phyloP scores from a whole-genome alignment of 2,329 filamentous ascomycete species.

The Sporothrix luriei region DNA sequence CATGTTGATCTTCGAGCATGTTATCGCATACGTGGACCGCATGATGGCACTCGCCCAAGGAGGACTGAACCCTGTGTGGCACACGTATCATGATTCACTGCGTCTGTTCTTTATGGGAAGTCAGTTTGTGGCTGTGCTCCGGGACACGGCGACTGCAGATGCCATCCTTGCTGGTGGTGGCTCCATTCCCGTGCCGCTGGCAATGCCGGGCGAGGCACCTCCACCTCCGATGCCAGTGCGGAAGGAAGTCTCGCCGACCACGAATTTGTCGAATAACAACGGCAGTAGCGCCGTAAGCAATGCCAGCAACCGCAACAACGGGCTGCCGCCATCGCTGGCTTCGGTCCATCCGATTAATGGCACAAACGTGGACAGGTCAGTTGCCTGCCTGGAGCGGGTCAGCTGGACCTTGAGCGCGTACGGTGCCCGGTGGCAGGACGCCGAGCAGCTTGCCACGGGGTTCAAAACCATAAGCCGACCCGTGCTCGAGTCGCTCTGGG shows the following conservation, averaged over 20 bases:
- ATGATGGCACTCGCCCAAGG: conserved; percentile 69
- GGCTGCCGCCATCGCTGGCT: neutral
- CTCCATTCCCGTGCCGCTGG: conserved; percentile 49
- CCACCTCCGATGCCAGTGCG: conserved; percentile 58
- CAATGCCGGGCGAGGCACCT: conserved; percentile 51
- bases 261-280: neutral
- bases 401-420: conserved; percentile 58
- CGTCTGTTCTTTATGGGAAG: conserved; percentile 75
- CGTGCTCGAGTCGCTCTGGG: conserved; percentile 49
- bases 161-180: conserved; percentile 55
- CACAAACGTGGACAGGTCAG: conserved; percentile 59
- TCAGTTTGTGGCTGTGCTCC: conserved; percentile 64
- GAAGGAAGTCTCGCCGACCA: conserved; percentile 26
- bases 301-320: neutral
- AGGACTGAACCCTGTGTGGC: conserved; percentile 63
- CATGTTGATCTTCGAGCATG: conserved; percentile 81
- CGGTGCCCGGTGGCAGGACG: conserved; percentile 62
- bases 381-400: conserved; percentile 58
- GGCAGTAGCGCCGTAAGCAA: conserved; percentile 36
- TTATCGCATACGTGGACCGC: conserved; percentile 76
- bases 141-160: conserved; percentile 54
- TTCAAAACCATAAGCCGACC: conserved; percentile 56
- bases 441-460: conserved; percentile 54
- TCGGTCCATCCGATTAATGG: conserved; percentile 36
- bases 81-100: conserved; percentile 86